Conservation (phyloP, 352 stramenopile species). For the Phytophthora kernoviae region DNA sequence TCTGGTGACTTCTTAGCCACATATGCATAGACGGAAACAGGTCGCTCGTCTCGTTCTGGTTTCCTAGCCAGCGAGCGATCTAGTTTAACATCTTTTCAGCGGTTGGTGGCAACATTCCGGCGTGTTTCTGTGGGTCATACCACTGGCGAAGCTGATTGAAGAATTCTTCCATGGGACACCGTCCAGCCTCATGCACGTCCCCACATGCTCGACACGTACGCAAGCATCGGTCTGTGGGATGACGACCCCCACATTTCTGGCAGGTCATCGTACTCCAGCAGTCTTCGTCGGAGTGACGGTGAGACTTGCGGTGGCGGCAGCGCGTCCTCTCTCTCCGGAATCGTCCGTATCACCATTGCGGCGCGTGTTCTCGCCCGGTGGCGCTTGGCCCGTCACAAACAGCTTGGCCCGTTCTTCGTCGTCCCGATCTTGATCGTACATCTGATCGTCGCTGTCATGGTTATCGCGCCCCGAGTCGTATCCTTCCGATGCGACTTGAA, state of each 20-base stretch:
- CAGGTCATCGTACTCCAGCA: conserved; percentile 22
- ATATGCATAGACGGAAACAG: conserved; percentile 18
- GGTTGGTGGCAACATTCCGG: conserved; percentile 5
- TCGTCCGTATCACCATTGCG: not conserved
- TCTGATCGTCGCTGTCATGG: not conserved
- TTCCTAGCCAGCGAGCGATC: conserved; percentile 21
- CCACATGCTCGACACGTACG: conserved; percentile 9
- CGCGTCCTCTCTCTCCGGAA: not conserved
- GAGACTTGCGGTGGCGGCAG: conserved; percentile 9
- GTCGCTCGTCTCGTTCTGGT: conserved; percentile 17
- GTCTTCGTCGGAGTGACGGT: conserved; percentile 1
- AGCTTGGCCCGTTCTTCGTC: conserved; percentile 7
- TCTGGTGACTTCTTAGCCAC: conserved; percentile 1
- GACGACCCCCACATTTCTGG: conserved; percentile 6
- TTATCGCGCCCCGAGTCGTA: conserved; percentile 2
- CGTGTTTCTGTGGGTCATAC: conserved; percentile 15
- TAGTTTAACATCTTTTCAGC: conserved; percentile 25
- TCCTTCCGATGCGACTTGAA: not conserved
- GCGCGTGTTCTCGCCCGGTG: not conserved
- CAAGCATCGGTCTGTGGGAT: conserved; percentile 19
- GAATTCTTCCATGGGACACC: conserved; percentile 16
- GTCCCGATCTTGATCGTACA: conserved; percentile 8
- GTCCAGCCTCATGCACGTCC: conserved; percentile 7
- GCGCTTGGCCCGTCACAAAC: conserved; percentile 1
- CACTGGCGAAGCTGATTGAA: conserved; percentile 13